Base-by-base conservation (phyloP, 2,329 filamentous ascomycete species). In the Myriosclerotinia scirpicola region DNA sequence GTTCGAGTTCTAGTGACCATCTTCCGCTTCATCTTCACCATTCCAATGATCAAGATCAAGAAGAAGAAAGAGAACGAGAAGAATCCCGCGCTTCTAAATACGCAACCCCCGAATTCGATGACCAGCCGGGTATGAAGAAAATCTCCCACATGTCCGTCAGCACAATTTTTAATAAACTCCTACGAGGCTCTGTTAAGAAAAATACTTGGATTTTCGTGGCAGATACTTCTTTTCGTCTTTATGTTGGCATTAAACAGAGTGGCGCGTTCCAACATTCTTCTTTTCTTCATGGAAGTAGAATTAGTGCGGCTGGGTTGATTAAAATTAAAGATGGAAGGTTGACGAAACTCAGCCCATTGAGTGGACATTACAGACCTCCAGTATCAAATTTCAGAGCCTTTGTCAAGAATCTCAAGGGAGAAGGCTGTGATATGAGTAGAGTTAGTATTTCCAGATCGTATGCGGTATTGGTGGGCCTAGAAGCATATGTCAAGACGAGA, bases 181-280 rank as follows among this genome's bases (percentile, higher is more conserved):
- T 95, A 20, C 86, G 91, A 68, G 90, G 91, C 70, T 88, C 90
- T 0, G 90, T 93, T 50, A 90, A 88, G 77, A 92, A 92, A 69
- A 93, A 94, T 74, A 95, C 91, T 5, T 97, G 93, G 93, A 96
- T 97, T 70, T 97, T 96, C 73, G 93, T 93, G 9, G 90, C 90
- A 34, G 93, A 97, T 78, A 94, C 91, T 1, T 89, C 86, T 1
- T 95, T 93, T 76, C 87, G 91, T 0, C 81, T 97, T 0, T 97
- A 96, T 76, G 87, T 97, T 44, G 93, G 93, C 58, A 95, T 97
- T 80, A 97, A 97, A 75, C 87, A 91, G 76, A 90, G 88, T 5
- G 93, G 93, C 14, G 87, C 90, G 5, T 97, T 97, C 74, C 93
- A 97, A 74, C 93, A 97, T 78, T 93, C 90, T 15, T 95, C 91